These are phyloP conservation scores for Proliferodiscus dingleyae DNA, from an alignment of 2,329 filamentous ascomycete species.

Conservation along the genomic window DNA sequence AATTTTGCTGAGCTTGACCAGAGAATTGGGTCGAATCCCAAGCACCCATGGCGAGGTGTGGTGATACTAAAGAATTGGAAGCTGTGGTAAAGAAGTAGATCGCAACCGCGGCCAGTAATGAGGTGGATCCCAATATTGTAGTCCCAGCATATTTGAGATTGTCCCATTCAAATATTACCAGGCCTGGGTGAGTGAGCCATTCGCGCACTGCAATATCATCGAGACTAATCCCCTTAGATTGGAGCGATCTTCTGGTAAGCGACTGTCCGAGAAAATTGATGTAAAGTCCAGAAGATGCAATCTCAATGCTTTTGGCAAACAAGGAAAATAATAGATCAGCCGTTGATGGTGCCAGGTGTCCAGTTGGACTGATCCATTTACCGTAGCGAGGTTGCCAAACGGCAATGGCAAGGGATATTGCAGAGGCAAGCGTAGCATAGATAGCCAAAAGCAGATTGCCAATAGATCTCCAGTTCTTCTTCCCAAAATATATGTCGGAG, in stretches of 20 bases:
- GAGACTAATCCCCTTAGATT: constrained; percentile 3
- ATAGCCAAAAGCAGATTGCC: constrained; percentile 9
- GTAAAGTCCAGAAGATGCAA: constrained; percentile 5
- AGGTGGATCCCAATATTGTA: constrained; percentile 4
- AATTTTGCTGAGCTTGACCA: constrained; percentile 2
- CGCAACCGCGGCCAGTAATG: constrained; percentile 4
- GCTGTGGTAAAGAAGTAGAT: constrained; percentile 7
- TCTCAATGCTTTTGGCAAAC: constrained; percentile 8
- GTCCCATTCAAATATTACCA: constrained; percentile 5
- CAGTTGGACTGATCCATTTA: constrained; percentile 8
- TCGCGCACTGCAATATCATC: constrained; percentile 7
- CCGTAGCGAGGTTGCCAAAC: constrained; percentile 9
- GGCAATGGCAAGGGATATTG: constrained; percentile 6
- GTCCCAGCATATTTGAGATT: constrained; percentile 8
- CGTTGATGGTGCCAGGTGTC: constrained; percentile 5
- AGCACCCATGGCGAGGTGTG: constrained; percentile 2
- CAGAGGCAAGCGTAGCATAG: constrained; percentile 8
- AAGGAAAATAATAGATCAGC: constrained; percentile 6
- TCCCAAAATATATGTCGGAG: constrained; percentile 10
- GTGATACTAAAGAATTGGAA: constrained; percentile 8
- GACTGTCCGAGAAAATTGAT: constrained; percentile 9
- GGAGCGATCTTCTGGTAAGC: constrained; percentile 8
- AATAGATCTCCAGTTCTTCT: constrained; percentile 9
- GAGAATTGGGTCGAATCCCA: constrained; percentile 4
- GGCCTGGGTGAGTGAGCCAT: constrained; percentile 6